A percentile compares a stretch with the other conserved stretches of the same genome.
Conservation (phyloP, 371 early-diverging fungal genomes). For the Zopfochytrium polystomum region DNA sequence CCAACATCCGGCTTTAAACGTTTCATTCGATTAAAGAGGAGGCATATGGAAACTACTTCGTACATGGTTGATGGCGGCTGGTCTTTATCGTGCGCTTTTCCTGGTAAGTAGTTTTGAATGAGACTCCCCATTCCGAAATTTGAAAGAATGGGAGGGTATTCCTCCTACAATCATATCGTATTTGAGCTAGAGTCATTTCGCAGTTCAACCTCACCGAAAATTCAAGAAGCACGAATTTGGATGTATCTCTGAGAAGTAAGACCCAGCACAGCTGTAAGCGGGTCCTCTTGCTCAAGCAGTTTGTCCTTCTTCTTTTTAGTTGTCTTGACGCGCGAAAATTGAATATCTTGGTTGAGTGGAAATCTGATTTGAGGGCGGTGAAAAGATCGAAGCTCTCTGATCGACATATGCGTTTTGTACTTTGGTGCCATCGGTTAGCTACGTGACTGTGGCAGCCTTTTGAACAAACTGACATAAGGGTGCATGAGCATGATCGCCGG, state of each 20-base stretch:
- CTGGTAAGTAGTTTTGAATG: conserved; percentile 94
- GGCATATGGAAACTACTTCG: not conserved
- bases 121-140: conserved; percentile 98
- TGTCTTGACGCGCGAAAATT: conserved; percentile 69
- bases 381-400: conserved; percentile 87
- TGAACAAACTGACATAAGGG: conserved; percentile 59
- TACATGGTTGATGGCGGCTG: conserved; percentile 66
- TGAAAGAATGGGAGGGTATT: conserved; percentile 94
- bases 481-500: conserved; percentile 90
- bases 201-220: conserved; percentile 66
- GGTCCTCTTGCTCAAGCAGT: conserved; percentile 71
- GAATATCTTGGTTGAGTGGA: conserved; percentile 54
- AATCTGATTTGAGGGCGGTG: conserved; percentile 86
- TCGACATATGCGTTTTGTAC: conserved; percentile 86
- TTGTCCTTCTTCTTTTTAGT: conserved; percentile 70
- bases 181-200: no score
- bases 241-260: conserved; percentile 86
- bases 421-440: no score
- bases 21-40: not conserved
- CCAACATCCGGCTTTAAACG: conserved; percentile 67
- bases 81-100: conserved; percentile 88
- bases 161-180: conserved; percentile 63
- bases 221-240: conserved; percentile 87
- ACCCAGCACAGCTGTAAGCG: conserved; percentile 83
- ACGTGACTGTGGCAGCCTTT: no score